phyloP scores from a whole-genome alignment of 1,139 yeast genomes.

The Meyerozyma sp. region DNA sequence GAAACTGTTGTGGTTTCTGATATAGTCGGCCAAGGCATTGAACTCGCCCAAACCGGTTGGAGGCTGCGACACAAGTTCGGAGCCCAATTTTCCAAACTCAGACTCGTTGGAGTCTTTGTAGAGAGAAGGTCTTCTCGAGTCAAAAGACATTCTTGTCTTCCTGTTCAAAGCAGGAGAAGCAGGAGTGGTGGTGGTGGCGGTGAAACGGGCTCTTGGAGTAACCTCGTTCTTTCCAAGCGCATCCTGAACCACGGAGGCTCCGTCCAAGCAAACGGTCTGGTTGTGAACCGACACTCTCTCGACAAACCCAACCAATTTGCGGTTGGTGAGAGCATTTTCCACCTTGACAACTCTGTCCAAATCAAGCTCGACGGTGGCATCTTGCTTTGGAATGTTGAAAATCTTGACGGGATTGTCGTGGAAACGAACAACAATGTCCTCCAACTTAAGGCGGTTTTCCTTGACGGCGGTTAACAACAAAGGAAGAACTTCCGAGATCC shows the following conservation, averaged over 20 bases:
- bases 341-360: conserved; percentile 57
- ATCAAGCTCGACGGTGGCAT: conserved; percentile 74
- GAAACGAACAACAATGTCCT: conserved; percentile 67
- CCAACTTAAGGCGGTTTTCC: conserved; percentile 65
- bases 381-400: conserved; percentile 80
- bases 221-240: conserved; percentile 59
- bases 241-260: conserved; percentile 53
- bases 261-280: conserved; percentile 81
- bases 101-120: conserved; percentile 26
- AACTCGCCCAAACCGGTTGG: conserved; percentile 68
- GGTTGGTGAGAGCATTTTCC: conserved; percentile 24
- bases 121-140: conserved; percentile 42
- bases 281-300: conserved; percentile 81
- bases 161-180: conserved; percentile 42
- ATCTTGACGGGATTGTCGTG: conserved; percentile 80
- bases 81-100: conserved; percentile 56
- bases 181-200: conserved; percentile 32
- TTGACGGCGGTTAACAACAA: conserved; percentile 76
- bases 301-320: conserved; percentile 65
- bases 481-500: conserved; percentile 77
- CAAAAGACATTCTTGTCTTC: conserved; percentile 47
- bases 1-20: conserved; percentile 83
- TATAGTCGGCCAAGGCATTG: conserved; percentile 66
- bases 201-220: conserved; percentile 35
- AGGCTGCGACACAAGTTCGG: conserved; percentile 70